Percentiles rank a stretch among this genome's conserved stretches.
Evolutionary conservation across 2,329 filamentous ascomycete species (phyloP).

Genomic region (Mycosphaerella sp.): DNA sequence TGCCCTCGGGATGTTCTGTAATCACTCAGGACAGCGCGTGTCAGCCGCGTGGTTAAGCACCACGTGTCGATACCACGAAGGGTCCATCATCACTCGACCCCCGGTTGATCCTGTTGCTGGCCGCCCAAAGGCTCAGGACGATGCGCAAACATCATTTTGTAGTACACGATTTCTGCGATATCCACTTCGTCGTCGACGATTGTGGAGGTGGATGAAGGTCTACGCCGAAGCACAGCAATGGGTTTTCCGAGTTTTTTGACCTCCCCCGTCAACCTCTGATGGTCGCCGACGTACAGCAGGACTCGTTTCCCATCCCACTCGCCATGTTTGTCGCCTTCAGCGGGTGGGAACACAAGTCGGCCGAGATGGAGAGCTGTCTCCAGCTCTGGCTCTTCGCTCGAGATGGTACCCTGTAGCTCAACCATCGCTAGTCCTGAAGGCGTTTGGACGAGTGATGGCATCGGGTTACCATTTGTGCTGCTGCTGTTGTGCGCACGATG

Average conservation of each 20-base stretch:
- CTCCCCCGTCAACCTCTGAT: conserved; percentile 84
- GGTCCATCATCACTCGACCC: background rate
- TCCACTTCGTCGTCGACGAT: conserved; percentile 55
- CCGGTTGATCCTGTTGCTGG: background rate
- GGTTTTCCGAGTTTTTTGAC: conserved; percentile 78
- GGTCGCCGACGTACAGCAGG: conserved; percentile 79
- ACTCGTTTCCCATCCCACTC: conserved; percentile 80
- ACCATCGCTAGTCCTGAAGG: conserved; percentile 83
- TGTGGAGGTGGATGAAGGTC: background rate
- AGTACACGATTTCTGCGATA: conserved; percentile 79
- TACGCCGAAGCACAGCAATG: conserved; percentile 68
- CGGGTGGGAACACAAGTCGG: conserved; percentile 66
- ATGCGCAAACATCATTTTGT: conserved; percentile 77
- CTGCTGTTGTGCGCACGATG: background rate
- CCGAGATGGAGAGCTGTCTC: conserved; percentile 53
- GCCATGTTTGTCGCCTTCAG: conserved; percentile 54
- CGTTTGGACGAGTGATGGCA: conserved; percentile 80
- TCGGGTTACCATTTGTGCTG: conserved; percentile 44
- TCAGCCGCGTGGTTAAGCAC: background rate
- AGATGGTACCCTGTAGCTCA: conserved; percentile 88
- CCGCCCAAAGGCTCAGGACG: conserved; percentile 66
- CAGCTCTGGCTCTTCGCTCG: conserved; percentile 51
- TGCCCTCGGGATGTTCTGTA: background rate
- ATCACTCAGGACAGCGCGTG: background rate
- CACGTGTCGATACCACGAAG: background rate